Percentiles rank a stretch among this genome's conserved stretches.
Conservation (phyloP, 345 rosid genomes). For the Trapa incisa region DNA sequence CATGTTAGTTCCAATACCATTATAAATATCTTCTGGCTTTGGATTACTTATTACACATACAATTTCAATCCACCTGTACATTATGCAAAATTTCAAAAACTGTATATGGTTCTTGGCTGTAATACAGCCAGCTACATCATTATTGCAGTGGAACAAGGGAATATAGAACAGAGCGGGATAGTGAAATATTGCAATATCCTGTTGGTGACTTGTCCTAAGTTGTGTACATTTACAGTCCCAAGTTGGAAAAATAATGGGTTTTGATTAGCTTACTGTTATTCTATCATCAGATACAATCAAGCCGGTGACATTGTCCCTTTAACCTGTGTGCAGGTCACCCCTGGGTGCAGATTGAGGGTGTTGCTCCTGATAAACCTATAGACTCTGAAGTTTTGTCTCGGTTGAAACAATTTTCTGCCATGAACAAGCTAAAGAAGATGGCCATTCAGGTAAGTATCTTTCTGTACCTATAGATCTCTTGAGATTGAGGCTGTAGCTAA, state of each 20-base stretch:
- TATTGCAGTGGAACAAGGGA: neutral
- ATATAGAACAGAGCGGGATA: neutral
- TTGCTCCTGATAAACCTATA: conserved; percentile 77
- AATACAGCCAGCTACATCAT: neutral
- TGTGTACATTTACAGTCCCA: neutral
- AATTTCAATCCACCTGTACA: neutral
- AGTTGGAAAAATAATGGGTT: neutral
- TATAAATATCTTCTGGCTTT: neutral
- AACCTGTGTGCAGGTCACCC: conserved; percentile 55
- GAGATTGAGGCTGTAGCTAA: neutral
- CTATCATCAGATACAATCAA: neutral
- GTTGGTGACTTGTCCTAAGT: neutral
- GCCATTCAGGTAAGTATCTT: conserved; percentile 51
- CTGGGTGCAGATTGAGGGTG: conserved; percentile 75
- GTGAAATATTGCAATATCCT: neutral
- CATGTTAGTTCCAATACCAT: neutral
- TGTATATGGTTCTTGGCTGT: neutral
- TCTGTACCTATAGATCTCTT: neutral
- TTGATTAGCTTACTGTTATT: neutral
- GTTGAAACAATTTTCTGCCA: conserved; percentile 77
- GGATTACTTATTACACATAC: neutral
- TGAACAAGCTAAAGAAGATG: conserved; percentile 89
- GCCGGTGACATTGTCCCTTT: neutral
- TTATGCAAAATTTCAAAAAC: neutral
- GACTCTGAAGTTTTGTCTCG: conserved; percentile 75